Base-by-base conservation (phyloP, 2,329 filamentous ascomycete species). In the Anthostomella pinea region DNA sequence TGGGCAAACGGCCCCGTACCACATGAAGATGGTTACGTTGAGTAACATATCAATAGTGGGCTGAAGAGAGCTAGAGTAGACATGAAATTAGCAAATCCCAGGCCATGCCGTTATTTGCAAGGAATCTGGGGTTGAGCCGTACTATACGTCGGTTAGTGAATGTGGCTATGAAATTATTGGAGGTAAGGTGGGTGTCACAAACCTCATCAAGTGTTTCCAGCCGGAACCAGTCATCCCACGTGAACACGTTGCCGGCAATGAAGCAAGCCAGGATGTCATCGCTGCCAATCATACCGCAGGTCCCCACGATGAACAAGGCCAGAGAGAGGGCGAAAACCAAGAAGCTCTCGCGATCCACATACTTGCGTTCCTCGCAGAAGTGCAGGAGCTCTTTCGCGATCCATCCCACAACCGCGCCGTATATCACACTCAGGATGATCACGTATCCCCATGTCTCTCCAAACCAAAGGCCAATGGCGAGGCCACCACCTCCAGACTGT, bases 11-110 rank as follows among this genome's bases (percentile, higher is more conserved):
- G 87, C 87, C 3, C 89, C 89, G 52, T 86, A 91, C 89, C 88
- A 96, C 63, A 95, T 79, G 60, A 96, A 96, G 24, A 96, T 77
- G 13, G 82, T 72, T 3, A 94, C 79, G 57, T 96, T 96, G 39
- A 96, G 81, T 2, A 96, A 72, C 88, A 95, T 95, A 59, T 96
- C 89, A 29, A 96, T 85, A 0, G 89, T 95, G 0, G 89, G 89
- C 58, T 96, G 89, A n/a, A 96, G 74, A 2, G 86, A 90, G 55
- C 57, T 60, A 36, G 17, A 35, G 17, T 23, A 4, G 33, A 6
- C 17, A 30, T 21, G 30, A 21, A 8, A 36, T 54, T 30, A 54
- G 49, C 33, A 38, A 21, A 15, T 13, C 18, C 19, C n/a, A n/a
- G n/a, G n/a, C n/a, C n/a, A 4, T 3, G 34, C 6, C 18, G 10